Evolutionary conservation across 1,284 basidiomycete genomes (phyloP).

Genomic region (Melanopsichium pennsylvanicum): DNA sequence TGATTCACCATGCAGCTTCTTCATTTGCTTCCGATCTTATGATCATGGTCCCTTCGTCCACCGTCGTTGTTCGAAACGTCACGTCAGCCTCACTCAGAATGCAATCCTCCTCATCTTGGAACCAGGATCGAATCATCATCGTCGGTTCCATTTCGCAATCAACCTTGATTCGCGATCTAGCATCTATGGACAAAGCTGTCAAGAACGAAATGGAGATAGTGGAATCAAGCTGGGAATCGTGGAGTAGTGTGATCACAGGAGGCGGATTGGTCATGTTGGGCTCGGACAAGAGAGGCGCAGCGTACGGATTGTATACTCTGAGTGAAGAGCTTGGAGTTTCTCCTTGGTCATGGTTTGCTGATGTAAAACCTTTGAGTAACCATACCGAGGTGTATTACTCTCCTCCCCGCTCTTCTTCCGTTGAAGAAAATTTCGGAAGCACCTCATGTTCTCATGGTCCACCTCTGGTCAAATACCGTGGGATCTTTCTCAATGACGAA

Average conservation of each 20-base stretch:
- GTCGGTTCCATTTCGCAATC: conserved; percentile 10
- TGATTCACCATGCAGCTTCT: conserved; percentile 22
- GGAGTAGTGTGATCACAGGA: conserved; percentile 2
- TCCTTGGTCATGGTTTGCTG: conserved; percentile 37
- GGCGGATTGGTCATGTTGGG: conserved; percentile 22
- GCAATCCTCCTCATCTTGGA: too few relatives aligned
- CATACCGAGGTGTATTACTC: conserved; percentile 25
- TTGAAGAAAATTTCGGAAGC: background rate
- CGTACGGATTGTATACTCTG: conserved; percentile 23
- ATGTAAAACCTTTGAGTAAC: too few relatives aligned
- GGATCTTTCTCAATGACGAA: conserved; percentile 74
- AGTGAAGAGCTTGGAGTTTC: conserved; percentile 31
- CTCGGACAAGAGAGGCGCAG: conserved; percentile 16
- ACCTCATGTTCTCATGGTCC: conserved; percentile 72
- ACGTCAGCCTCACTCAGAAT: conserved; percentile 11
- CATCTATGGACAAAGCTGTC: conserved; percentile 1
- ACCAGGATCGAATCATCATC: conserved; percentile 9
- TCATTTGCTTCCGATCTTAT: conserved; percentile 21
- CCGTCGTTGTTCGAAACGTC: conserved; percentile 28
- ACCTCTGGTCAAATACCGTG: conserved; percentile 77
- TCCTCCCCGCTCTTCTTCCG: background rate
- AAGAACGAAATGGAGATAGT: conserved; percentile 1
- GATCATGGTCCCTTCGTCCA: conserved; percentile 15
- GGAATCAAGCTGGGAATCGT: conserved; percentile 17
- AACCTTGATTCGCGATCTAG: conserved; percentile 11